Base-by-base conservation (phyloP, 2,329 filamentous ascomycete species). In the Huntiella abstrusa region DNA sequence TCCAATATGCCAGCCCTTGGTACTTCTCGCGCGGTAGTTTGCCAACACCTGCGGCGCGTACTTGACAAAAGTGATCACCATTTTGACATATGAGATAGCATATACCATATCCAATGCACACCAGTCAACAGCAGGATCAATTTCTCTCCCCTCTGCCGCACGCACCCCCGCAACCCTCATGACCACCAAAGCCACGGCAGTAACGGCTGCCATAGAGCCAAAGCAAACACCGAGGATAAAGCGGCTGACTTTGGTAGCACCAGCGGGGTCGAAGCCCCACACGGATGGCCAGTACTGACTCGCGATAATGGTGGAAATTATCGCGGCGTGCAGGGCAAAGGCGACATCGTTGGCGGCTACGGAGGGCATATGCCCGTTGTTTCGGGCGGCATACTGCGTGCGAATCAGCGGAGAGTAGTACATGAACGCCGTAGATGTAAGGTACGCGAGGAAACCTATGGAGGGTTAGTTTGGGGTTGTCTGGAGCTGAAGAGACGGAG, bases 341-440 rank as follows among this genome's bases (percentile, higher is more conserved):
- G 77, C 74, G 49, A 96, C 71, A 63, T 98, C 91, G 63, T 96
- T 96, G 62, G 84, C 74, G 47, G 81, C 76, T 28, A 94, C 87
- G 1, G 87, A 91, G 3, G 88, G 85, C 38, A 80, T 73, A 5
- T 83, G 77, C 4, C 79, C 76, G 40, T 71, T 61, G 60, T 96
- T 76, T 50, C 91, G 77, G 13, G 73, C 70, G 16, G 85, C 86
- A 65, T 98, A 98, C 59, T 96, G 83, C 33, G 65, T 60, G 45
- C 83, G 80, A 47, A 96, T 80, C 11, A 75, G 63, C 2, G 83
- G 70, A 13, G 85, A 92, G 62, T 77, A 92, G 53, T 88, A 76
- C 56, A 96, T 83, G 1, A 76, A 68, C 6, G 68, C 59, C 42
- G 82, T 92, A 53, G 81, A 92, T 34, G 80, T 64, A 41, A 81